A percentile compares a stretch with the other conserved stretches of the same genome.
These are phyloP conservation scores for Jamesozyma piceae DNA, from an alignment of 805 yeast genomes.

Conservation along the genomic window DNA sequence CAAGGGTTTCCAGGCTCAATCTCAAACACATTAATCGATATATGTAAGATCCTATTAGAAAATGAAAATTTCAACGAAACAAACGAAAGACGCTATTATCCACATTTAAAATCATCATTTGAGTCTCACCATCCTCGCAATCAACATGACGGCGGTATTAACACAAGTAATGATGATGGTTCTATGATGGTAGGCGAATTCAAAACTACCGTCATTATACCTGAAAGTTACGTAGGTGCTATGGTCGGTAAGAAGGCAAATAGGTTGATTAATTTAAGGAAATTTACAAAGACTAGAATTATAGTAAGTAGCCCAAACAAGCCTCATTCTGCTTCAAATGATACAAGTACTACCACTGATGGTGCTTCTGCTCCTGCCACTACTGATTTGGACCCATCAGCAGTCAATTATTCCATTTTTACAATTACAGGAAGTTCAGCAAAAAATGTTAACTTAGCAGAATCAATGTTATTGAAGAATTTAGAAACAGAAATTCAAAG, in stretches of 20 bases:
- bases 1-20: slow-evolving; percentile 69
- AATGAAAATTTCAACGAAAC: slow-evolving; percentile 18
- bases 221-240: slow-evolving; percentile 81
- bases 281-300: slow-evolving; percentile 68
- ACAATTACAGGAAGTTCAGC: slow-evolving; percentile 50
- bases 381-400: not conserved
- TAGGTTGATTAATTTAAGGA: slow-evolving; percentile 77
- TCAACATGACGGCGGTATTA: no score
- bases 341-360: not conserved
- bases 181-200: slow-evolving; percentile 5
- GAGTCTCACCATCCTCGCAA: slow-evolving; percentile 4
- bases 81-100: slow-evolving; percentile 42
- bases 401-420: slow-evolving; percentile 39
- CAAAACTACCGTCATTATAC: slow-evolving; percentile 35
- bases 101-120: slow-evolving; percentile 41
- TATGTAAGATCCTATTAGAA: slow-evolving; percentile 18
- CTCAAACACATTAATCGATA: slow-evolving; percentile 54
- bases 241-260: slow-evolving; percentile 79
- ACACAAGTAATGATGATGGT: slow-evolving; percentile 7
- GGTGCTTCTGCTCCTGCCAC: slow-evolving; percentile 9
- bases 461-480: slow-evolving; percentile 46
- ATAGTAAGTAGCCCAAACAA: slow-evolving; percentile 52
- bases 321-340: slow-evolving; percentile 2
- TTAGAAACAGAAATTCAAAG: slow-evolving; percentile 51
- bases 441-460: slow-evolving; percentile 47